Conservation (phyloP, 2,329 filamentous ascomycete genomes). For the Diaporthe eres region DNA sequence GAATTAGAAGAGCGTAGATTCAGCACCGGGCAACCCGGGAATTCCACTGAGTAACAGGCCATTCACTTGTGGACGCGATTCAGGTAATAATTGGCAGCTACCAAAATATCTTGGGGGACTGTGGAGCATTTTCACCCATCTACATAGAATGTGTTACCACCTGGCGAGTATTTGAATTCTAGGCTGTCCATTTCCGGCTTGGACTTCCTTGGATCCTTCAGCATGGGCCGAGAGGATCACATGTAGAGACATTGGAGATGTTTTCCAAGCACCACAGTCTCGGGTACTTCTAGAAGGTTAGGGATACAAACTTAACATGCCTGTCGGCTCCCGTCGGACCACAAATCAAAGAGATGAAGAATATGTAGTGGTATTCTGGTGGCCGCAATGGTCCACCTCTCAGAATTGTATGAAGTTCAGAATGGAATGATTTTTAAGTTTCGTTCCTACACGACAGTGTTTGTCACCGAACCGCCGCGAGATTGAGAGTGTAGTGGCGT, state of each 20-base stretch:
- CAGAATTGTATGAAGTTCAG: neutral
- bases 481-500: neutral
- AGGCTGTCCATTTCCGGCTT: too few species aligned
- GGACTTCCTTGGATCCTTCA: neutral
- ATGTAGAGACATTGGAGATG: neutral
- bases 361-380: neutral
- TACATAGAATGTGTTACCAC: neutral
- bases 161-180: neutral
- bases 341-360: neutral
- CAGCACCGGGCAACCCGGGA: neutral
- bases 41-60: neutral
- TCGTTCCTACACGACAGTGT: neutral
- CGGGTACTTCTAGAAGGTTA: neutral
- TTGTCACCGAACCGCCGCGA: neutral
- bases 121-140: neutral
- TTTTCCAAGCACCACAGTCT: neutral
- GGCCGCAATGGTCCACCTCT: neutral
- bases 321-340: neutral
- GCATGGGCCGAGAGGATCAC: neutral
- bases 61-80: neutral
- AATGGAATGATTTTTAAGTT: neutral
- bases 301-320: neutral
- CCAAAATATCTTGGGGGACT: neutral
- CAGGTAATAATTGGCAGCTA: neutral
- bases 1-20: neutral